Conservation (phyloP, 345 rosid species). For the Punica granatum region DNA sequence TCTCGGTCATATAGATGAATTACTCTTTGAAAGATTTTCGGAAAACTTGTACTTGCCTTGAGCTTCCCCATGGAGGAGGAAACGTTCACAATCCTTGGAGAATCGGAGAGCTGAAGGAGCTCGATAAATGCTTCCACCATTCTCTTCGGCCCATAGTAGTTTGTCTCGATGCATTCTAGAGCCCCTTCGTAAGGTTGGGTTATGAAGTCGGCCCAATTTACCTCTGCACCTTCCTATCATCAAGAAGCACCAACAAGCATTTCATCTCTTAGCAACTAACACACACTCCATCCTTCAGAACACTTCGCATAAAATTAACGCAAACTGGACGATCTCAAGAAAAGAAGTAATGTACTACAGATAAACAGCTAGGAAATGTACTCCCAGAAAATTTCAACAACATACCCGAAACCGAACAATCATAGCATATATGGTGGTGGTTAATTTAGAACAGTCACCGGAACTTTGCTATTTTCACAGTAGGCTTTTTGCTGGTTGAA, state of each 20-base stretch:
- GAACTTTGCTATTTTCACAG: not conserved
- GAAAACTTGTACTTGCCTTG: constrained; percentile 18
- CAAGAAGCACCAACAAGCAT: not conserved
- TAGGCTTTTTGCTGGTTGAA: not conserved
- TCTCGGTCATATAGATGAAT: not conserved
- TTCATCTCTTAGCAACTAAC: not conserved
- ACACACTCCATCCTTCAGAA: not conserved
- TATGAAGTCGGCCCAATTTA: constrained; percentile 21
- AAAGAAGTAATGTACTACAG: no score
- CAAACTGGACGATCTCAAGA: no score
- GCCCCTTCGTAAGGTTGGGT: constrained; percentile 29
- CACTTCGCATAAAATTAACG: not conserved
- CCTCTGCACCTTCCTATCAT: constrained; percentile 12
- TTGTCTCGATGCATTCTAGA: constrained; percentile 29
- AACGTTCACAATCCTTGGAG: constrained; percentile 42
- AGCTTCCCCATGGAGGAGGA: constrained; percentile 34
- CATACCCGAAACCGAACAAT: not conserved
- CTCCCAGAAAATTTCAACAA: not conserved
- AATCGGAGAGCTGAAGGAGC: constrained; percentile 38
- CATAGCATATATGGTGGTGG: not conserved
- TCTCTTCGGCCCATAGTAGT: constrained; percentile 44
- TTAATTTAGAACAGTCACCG: no score
- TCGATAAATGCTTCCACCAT: constrained; percentile 40
- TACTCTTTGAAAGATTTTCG: not conserved
- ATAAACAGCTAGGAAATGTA: not conserved